Conservation (phyloP, 2,329 filamentous ascomycete species). For the Aspergillus carbonarius region DNA sequence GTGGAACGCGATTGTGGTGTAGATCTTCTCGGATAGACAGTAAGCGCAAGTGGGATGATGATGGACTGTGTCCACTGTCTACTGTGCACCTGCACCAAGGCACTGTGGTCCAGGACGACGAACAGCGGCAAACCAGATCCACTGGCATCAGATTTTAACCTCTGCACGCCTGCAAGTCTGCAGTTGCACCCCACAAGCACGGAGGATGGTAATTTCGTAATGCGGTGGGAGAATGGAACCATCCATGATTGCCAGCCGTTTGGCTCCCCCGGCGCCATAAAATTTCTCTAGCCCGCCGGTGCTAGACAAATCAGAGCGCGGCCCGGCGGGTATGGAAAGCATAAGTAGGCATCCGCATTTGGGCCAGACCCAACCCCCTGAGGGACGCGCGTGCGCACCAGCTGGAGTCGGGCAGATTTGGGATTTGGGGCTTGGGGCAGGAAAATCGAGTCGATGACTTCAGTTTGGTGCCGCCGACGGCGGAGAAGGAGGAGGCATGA, state of each 20-base stretch:
- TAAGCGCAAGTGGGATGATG: not conserved
- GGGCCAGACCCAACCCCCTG: conserved; percentile 22
- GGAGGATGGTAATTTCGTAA: conserved; percentile 1
- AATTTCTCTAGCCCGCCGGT: conserved; percentile 8
- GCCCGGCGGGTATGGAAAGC: conserved; percentile 4
- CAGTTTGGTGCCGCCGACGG: not conserved
- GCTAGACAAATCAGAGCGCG: conserved; percentile 16
- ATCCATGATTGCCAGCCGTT: conserved; percentile 1
- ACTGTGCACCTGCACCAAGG: not conserved
- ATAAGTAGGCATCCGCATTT: conserved; percentile 19
- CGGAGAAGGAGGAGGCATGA: not conserved
- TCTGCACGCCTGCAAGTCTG: not conserved
- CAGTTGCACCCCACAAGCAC: not conserved
- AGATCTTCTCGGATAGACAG: not conserved
- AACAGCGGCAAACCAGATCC: not conserved
- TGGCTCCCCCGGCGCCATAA: not conserved
- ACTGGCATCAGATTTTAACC: not conserved
- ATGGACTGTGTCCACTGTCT: not conserved
- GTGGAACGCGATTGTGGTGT: too few relatives aligned
- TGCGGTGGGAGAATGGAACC: conserved; percentile 4
- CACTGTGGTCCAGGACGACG: not conserved
- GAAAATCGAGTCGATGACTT: not conserved
- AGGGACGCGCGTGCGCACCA: conserved; percentile 23
- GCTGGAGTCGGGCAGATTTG: not conserved
- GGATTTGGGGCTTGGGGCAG: too few relatives aligned